Conservation (phyloP, 2,329 filamentous ascomycete species). For the Septoria petroselini region DNA sequence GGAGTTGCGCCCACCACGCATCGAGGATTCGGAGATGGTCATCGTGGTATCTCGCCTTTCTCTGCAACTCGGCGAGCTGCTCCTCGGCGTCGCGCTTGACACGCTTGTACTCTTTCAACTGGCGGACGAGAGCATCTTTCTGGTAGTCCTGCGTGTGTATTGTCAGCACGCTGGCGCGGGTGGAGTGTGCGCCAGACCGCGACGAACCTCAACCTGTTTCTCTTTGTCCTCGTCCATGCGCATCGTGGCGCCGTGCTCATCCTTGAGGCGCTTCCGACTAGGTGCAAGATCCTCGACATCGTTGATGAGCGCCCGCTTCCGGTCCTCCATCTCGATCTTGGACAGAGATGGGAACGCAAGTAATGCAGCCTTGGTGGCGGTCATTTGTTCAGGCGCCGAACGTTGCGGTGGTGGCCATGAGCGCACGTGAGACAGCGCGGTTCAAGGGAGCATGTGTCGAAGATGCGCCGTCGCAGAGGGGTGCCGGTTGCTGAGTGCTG, state of each 20-base stretch:
- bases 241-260: slow-evolving; percentile 70
- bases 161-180: slow-evolving; percentile 7
- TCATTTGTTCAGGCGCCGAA: slow-evolving; percentile 25
- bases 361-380: slow-evolving; percentile 29
- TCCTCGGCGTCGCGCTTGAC: slow-evolving; percentile 79
- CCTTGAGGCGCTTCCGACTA: slow-evolving; percentile 78
- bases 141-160: slow-evolving; percentile 66
- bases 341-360: slow-evolving; percentile 66
- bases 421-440: slow-evolving; percentile 7
- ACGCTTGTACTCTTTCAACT: slow-evolving; percentile 97
- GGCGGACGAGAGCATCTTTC: slow-evolving; percentile 94
- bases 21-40: slow-evolving; percentile 89
- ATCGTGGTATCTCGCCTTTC: slow-evolving; percentile 77
- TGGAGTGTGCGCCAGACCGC: slow-evolving; percentile 5
- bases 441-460: neutral
- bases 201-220: slow-evolving; percentile 68
- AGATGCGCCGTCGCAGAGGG: slow-evolving; percentile 1
- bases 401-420: slow-evolving; percentile 3
- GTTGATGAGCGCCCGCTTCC: slow-evolving; percentile 86
- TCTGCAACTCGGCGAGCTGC: slow-evolving; percentile 75
- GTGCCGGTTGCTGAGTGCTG: no score
- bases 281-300: slow-evolving; percentile 80
- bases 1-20: slow-evolving; percentile 82
- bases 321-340: slow-evolving; percentile 97
- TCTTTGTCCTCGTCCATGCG: slow-evolving; percentile 67